These are phyloP conservation scores for Wilcoxina mikolae DNA, from an alignment of 495 filamentous ascomycete genomes.

Conservation along the genomic window DNA sequence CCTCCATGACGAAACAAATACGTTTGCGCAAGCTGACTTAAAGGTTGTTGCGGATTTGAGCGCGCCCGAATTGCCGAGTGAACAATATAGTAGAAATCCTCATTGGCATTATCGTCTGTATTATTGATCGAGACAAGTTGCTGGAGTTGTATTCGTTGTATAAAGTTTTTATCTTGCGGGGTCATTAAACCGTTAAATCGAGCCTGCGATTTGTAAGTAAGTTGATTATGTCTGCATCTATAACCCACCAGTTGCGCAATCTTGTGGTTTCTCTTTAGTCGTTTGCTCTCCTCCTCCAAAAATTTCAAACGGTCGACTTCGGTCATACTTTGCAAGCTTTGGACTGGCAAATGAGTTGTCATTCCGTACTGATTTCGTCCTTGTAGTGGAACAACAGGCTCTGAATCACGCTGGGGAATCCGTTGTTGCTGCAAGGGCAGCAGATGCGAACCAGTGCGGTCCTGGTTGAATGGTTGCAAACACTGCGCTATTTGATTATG, in stretches of 20 bases:
- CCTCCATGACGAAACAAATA: constrained; percentile 72
- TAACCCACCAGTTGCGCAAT: constrained; percentile 54
- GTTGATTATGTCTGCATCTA: neutral
- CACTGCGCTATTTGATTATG: constrained; percentile 29
- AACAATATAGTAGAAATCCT: constrained; percentile 99
- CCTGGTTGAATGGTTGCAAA: constrained; percentile 29
- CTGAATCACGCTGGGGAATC: constrained; percentile 58
- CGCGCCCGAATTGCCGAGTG: constrained; percentile 83
- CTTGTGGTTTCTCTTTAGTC: constrained; percentile 96
- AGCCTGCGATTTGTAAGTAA: constrained; percentile 33
- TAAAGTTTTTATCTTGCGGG: constrained; percentile 98
- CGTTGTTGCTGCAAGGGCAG: constrained; percentile 49
- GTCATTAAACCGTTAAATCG: constrained; percentile 97
- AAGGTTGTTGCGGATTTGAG: constrained; percentile 74
- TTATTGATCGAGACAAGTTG: constrained; percentile 52
- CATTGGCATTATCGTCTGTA: constrained; percentile 50
- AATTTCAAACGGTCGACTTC: constrained; percentile 50
- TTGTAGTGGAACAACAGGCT: constrained; percentile 55
- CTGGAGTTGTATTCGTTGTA: constrained; percentile 92
- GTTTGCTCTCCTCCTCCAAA: constrained; percentile 77
- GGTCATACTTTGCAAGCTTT: constrained; percentile 37
- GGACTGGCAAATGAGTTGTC: constrained; percentile 88
- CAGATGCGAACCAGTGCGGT: constrained; percentile 24
- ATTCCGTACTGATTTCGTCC: constrained; percentile 91
- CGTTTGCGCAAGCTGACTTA: constrained; percentile 93